These are phyloP conservation scores for Septoria linicola DNA, from an alignment of 2,329 filamentous ascomycete species.

Conservation along the genomic window DNA sequence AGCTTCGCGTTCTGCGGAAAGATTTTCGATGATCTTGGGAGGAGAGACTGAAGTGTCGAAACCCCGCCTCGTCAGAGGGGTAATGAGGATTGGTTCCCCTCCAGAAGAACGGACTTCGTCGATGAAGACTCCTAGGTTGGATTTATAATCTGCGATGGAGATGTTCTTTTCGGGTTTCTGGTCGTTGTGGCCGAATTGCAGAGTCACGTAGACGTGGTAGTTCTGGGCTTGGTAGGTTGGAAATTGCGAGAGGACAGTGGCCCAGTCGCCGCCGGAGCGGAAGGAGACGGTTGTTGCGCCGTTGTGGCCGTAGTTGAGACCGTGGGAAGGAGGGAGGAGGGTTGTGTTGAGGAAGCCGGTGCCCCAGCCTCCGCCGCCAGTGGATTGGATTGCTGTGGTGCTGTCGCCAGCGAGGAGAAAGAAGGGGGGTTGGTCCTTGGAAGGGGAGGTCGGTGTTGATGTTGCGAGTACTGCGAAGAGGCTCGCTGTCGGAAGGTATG, in stretches of 20 bases:
- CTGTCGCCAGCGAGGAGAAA: conserved; percentile 55
- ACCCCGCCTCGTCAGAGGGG: conserved; percentile 55
- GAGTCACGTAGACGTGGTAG: conserved; percentile 51
- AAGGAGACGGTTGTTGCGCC: conserved; percentile 59
- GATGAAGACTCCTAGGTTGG: conserved; percentile 50
- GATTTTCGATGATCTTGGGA: conserved; percentile 46
- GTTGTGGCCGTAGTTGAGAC: conserved; percentile 57
- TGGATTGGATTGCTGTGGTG: conserved; percentile 45
- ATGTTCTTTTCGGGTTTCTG: conserved; percentile 54
- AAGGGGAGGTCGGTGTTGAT: background rate
- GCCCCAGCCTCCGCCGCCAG: conserved; percentile 55
- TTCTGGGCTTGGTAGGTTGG: conserved; percentile 15
- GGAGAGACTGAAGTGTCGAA: conserved; percentile 41
- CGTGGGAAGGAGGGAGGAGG: conserved; percentile 50
- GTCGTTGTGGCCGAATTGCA: conserved; percentile 65
- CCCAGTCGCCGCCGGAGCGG: conserved; percentile 54
- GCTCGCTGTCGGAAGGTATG: background rate
- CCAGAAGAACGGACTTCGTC: conserved; percentile 37
- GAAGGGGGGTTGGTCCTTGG: conserved; percentile 38
- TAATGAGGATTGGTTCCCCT: conserved; percentile 50
- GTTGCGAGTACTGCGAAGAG: background rate
- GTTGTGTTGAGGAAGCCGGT: conserved; percentile 55
- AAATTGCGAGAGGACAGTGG: conserved; percentile 47
- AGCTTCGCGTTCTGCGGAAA: conserved; percentile 48
- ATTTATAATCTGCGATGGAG: conserved; percentile 49